Base-by-base conservation (phyloP, 2,329 filamentous ascomycete species). In the Teratosphaeriaceae sp. region DNA sequence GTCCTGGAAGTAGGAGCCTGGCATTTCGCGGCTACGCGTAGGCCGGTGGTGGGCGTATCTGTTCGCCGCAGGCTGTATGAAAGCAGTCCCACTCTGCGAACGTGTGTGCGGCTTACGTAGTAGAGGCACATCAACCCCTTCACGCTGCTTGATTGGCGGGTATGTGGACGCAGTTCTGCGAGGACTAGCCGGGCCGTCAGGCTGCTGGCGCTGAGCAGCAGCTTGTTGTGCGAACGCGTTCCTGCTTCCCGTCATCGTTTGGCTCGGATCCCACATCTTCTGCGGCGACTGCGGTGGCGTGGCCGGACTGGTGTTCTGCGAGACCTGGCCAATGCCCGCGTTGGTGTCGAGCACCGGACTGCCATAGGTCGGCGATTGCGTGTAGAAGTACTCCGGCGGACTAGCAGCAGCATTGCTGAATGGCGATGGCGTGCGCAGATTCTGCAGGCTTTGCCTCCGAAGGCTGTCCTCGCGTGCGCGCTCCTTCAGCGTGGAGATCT, bases 381-480 rank as follows among this genome's bases (percentile, higher is more conserved):
- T 49, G 44, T 61, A 60, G 49, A 50, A 61, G 40, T 56, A 50
- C 21, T 60, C 58, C 8, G 59, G 58, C n/a, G 58, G 44, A 9
- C 50, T 46, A 8, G 40, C 40, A 11, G 37, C 40, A 26, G 86
- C 78, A 52, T 86, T 79, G 1, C 84, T 89, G 58, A 94, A 85
- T 0, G 86, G 88, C 57, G 84, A 92, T 0, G 82, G 80, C 19
- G 47, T 46, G 27, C 85, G 78, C 46, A 90, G 65, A 56, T 78
- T 88, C 53, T 87, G 82, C 40, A 89, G 64, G 61, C 86, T 94
- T 43, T 82, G 78, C 39, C 88, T 77, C 56, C 85, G 82, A 55
- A 94, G 64, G 53, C 78, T 88, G 54, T 94, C 88, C 45, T 84
- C 85, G 16, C 84, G 78, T 0, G 86, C 84, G 54, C 87, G 82